phyloP scores from a whole-genome alignment of 805 yeast species.

The Yamadazyma sp. region DNA sequence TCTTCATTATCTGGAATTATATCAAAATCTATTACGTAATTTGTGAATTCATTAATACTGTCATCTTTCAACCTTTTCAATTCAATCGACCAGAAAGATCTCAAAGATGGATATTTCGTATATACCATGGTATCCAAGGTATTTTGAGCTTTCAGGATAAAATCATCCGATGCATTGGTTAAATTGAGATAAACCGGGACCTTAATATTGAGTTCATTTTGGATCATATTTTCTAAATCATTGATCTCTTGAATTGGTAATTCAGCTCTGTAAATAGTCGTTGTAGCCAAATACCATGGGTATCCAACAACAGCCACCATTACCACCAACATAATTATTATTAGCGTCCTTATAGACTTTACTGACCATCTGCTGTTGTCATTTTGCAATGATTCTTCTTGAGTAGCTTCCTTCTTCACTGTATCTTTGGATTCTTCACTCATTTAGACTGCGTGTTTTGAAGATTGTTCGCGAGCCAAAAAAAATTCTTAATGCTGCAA shows the following conservation, averaged over 20 bases:
- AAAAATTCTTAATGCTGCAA: no score
- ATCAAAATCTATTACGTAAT: constrained; percentile 38
- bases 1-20: constrained; percentile 8
- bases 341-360: constrained; percentile 9
- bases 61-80: constrained; percentile 15
- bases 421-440: neutral
- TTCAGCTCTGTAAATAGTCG: constrained; percentile 60
- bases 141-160: constrained; percentile 33
- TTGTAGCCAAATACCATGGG: constrained; percentile 61
- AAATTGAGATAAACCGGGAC: constrained; percentile 46
- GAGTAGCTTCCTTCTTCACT: no score
- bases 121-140: constrained; percentile 29
- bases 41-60: constrained; percentile 14
- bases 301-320: constrained; percentile 38
- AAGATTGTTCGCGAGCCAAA: no score
- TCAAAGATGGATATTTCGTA: constrained; percentile 19
- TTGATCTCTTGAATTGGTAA: constrained; percentile 43
- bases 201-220: constrained; percentile 21
- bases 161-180: constrained; percentile 24
- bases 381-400: neutral
- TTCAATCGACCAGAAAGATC: constrained; percentile 28
- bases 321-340: constrained; percentile 12
- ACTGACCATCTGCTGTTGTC: constrained; percentile 5
- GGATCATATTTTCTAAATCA: constrained; percentile 29
- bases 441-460: no score